Percentiles rank a stretch among this genome's conserved stretches.
phyloP scores from a whole-genome alignment of 768 basidiomycete species.

The Agaricus subrufescens region DNA sequence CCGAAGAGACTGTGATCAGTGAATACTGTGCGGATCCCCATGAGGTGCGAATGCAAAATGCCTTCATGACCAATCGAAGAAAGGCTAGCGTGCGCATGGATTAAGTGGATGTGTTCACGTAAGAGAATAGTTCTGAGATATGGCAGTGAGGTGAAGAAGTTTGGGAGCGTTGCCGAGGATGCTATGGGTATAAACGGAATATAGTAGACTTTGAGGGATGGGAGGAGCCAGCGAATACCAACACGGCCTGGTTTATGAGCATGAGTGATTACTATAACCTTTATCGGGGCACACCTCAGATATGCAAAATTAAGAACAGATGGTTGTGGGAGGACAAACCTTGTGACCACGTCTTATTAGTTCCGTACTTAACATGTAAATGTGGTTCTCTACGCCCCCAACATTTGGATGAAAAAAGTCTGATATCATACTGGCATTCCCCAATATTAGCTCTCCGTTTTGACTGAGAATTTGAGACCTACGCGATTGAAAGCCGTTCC shows the following conservation, averaged over 20 bases:
- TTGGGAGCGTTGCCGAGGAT: constrained; percentile 90
- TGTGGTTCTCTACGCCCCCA: constrained; percentile 96
- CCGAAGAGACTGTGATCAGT: constrained; percentile 97
- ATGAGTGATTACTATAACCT: constrained; percentile 96
- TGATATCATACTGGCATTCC: constrained; percentile 74
- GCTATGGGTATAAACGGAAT: constrained; percentile 87
- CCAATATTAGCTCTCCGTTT: neutral
- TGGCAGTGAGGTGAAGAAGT: constrained; percentile 89
- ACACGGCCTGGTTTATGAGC: constrained; percentile 81
- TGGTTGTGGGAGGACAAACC: constrained; percentile 31
- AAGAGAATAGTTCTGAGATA: constrained; percentile 87
- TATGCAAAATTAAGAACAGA: neutral
- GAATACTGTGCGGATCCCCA: constrained; percentile 88
- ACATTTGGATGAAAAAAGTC: constrained; percentile 96
- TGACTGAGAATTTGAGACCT: constrained; percentile 5
- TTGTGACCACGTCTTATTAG: constrained; percentile 84
- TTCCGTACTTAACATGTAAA: constrained; percentile 85
- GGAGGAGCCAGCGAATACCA: constrained; percentile 86
- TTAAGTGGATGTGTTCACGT: constrained; percentile 78
- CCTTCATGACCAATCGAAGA: constrained; percentile 91
- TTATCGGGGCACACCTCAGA: neutral
- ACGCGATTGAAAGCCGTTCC: constrained; percentile 20
- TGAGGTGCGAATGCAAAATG: constrained; percentile 81
- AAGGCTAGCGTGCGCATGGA: constrained; percentile 91
- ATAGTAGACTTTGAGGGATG: constrained; percentile 90